A percentile compares a stretch with the other conserved stretches of the same genome.
These are phyloP conservation scores for Fusarium algeriense DNA, from an alignment of 2,329 filamentous ascomycete species.

Conservation along the genomic window DNA sequence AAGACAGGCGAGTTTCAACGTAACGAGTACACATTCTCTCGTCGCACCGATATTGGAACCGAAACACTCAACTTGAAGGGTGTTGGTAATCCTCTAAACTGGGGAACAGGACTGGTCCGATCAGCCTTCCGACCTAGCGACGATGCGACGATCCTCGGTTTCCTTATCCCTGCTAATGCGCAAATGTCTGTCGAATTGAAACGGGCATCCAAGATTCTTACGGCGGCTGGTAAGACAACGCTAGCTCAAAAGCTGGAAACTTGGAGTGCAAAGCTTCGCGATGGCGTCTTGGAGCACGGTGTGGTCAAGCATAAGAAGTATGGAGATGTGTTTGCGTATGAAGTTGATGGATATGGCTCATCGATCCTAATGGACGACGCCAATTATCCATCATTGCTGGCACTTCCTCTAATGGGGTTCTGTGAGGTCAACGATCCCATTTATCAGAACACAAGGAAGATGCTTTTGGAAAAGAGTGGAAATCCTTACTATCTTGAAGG, in stretches of 20 bases:
- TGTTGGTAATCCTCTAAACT: conserved; percentile 90
- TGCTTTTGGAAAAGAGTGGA: conserved; percentile 77
- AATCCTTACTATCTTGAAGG: conserved; percentile 93
- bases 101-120: conserved; percentile 85
- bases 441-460: conserved; percentile 88
- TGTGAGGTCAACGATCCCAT: conserved; percentile 71
- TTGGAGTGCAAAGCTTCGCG: conserved; percentile 73
- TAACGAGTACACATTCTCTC: conserved; percentile 90
- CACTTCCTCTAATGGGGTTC: conserved; percentile 84
- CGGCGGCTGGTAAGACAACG: conserved; percentile 66
- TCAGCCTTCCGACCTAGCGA: conserved; percentile 96
- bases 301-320: conserved; percentile 81
- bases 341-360: conserved; percentile 89
- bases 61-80: conserved; percentile 88
- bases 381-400: conserved; percentile 84
- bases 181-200: conserved; percentile 94
- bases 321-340: conserved; percentile 85
- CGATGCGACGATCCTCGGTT: conserved; percentile 93
- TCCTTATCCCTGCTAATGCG: conserved; percentile 94
- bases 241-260: conserved; percentile 68
- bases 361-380: conserved; percentile 90
- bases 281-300: conserved; percentile 87
- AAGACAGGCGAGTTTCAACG: conserved; percentile 71
- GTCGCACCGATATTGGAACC: conserved; percentile 83
- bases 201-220: conserved; percentile 78